phyloP scores from a whole-genome alignment of 257 asterid genomes.

The Solanum pinnatisectum region DNA sequence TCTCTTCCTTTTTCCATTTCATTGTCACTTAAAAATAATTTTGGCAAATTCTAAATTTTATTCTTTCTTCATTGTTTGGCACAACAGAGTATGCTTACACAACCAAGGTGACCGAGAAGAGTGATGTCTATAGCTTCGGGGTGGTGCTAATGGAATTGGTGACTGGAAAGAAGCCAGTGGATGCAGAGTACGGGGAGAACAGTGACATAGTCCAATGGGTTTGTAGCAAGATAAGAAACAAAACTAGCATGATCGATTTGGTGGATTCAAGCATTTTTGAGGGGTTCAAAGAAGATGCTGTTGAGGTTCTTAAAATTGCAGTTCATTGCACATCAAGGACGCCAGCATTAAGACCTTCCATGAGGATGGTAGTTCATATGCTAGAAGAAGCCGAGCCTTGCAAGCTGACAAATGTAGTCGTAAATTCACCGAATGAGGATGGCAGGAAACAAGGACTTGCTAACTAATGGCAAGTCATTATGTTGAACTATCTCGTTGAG shows the following conservation, averaged over 20 bases:
- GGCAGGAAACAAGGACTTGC: background rate
- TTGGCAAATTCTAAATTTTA: background rate
- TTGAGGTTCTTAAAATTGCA: conserved; percentile 22
- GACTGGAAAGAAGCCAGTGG: conserved; percentile 27
- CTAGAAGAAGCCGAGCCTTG: conserved; percentile 32
- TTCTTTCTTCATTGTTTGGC: background rate
- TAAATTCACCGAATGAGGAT: background rate
- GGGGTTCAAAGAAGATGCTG: conserved; percentile 24
- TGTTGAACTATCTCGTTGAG: background rate
- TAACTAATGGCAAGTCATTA: background rate
- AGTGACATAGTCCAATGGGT: conserved; percentile 32
- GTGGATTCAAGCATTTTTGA: conserved; percentile 22
- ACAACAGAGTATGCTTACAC: conserved; percentile 26
- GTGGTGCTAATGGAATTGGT: conserved; percentile 36
- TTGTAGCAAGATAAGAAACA: conserved; percentile 12
- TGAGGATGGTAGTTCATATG: conserved; percentile 39
- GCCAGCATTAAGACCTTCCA: conserved; percentile 26
- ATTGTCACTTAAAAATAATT: background rate
- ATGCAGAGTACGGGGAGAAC: conserved; percentile 26
- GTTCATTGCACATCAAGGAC: conserved; percentile 29
- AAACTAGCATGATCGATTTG: conserved; percentile 4
- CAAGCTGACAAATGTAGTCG: conserved; percentile 9
- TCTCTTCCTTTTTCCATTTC: background rate
- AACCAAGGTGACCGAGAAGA: conserved; percentile 24
- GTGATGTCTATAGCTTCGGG: conserved; percentile 39